These are phyloP conservation scores for Agarophyton chilense DNA, from an alignment of 23 red algal genomes.

Conservation along the genomic window DNA sequence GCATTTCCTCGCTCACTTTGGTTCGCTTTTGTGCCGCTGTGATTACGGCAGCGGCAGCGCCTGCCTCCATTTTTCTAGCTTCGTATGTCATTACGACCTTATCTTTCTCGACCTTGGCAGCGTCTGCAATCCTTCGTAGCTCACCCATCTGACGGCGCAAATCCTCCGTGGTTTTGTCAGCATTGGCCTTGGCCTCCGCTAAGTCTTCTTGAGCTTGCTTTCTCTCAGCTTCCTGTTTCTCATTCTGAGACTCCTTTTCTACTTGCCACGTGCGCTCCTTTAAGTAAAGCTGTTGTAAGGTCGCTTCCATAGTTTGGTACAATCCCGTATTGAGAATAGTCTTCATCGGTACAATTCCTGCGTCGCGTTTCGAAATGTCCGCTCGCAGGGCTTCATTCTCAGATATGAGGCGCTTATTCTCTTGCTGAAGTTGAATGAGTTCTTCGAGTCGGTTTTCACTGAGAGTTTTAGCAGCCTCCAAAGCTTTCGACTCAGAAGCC, in stretches of 20 bases:
- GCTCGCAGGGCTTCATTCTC: conserved; percentile 59
- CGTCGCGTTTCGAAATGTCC: conserved; percentile 43
- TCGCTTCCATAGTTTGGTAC: conserved; percentile 85
- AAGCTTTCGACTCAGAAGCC: conserved; percentile 17
- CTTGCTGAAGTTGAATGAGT: conserved; percentile 39
- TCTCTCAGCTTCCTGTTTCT: conserved; percentile 47
- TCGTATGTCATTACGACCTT: conserved; percentile 80
- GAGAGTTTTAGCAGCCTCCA: conserved; percentile 20
- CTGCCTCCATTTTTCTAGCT: conserved; percentile 79
- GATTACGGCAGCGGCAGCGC: conserved; percentile 28
- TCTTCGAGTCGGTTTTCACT: conserved; percentile 46
- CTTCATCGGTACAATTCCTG: conserved; percentile 49
- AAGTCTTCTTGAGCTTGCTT: conserved; percentile 40
- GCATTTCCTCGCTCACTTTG: conserved; percentile 66
- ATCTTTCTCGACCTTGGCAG: conserved; percentile 71
- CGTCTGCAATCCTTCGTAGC: conserved; percentile 61
- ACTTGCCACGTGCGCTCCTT: conserved; percentile 55
- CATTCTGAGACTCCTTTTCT: conserved; percentile 39
- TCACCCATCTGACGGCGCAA: conserved; percentile 64
- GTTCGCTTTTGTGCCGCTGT: conserved; percentile 48
- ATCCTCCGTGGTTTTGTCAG: conserved; percentile 46
- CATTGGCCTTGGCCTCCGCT: conserved; percentile 23
- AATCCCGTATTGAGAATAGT: conserved; percentile 64
- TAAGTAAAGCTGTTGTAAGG: conserved; percentile 70
- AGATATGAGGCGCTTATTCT: conserved; percentile 43